Percentiles rank a stretch among this genome's conserved stretches.
phyloP scores from a whole-genome alignment of 1,139 yeast species.

The Saccharomycopsis hybrid region DNA sequence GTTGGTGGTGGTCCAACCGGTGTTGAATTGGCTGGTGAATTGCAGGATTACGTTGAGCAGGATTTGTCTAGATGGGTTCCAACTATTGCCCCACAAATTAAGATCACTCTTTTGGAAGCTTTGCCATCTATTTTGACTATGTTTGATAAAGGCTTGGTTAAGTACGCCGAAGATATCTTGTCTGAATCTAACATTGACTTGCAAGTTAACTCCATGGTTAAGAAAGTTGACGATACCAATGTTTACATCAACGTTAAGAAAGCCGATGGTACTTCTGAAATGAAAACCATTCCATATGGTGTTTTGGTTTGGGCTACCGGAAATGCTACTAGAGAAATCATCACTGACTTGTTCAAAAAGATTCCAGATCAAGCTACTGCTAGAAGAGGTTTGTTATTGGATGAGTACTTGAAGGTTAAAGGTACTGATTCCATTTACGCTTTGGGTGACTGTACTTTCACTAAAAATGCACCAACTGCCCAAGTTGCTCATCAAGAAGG shows the following conservation, averaged over 20 bases:
- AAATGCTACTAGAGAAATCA: constrained; percentile 79
- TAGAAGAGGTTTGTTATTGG: constrained; percentile 81
- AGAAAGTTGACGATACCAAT: constrained; percentile 63
- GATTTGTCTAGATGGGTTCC: constrained; percentile 89
- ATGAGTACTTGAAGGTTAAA: constrained; percentile 74
- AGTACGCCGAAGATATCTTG: constrained; percentile 79
- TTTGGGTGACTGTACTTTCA: constrained; percentile 87
- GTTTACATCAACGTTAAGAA: constrained; percentile 68
- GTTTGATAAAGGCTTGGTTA: constrained; percentile 78
- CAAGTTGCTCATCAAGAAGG: constrained; percentile 98
- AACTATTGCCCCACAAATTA: constrained; percentile 69
- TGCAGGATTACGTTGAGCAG: constrained; percentile 89
- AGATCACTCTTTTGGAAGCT: constrained; percentile 84
- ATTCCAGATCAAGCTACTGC: constrained; percentile 82
- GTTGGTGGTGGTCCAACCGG: constrained; percentile 98
- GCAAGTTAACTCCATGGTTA: constrained; percentile 80
- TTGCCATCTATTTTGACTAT: constrained; percentile 84
- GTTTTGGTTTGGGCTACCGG: constrained; percentile 97
- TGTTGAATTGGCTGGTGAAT: constrained; percentile 92
- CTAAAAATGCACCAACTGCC: constrained; percentile 89
- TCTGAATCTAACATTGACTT: constrained; percentile 72
- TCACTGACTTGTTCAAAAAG: constrained; percentile 58
- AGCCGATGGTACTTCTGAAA: constrained; percentile 54
- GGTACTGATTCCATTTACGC: constrained; percentile 82
- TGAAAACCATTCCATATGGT: constrained; percentile 68